Conservation (phyloP, 2,329 filamentous ascomycete genomes). For the Cercospora brassicicola region DNA sequence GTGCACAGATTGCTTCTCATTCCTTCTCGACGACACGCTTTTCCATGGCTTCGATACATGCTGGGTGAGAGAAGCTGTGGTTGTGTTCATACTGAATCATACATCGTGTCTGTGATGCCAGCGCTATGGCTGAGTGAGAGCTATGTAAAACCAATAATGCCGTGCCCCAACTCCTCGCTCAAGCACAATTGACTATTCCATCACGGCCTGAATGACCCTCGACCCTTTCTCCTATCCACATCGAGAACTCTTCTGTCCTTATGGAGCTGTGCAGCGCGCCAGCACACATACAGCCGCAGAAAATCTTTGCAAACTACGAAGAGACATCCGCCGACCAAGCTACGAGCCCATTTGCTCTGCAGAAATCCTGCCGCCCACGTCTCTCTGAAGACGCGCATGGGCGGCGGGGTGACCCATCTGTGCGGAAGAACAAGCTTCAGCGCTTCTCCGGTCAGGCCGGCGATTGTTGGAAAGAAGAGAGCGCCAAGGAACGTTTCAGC, state of each 20-base stretch:
- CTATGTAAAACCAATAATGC: background rate
- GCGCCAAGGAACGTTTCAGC: conserved; percentile 65
- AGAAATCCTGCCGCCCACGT: conserved; percentile 52
- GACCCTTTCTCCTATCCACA: conserved; percentile 29
- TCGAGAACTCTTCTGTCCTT: conserved; percentile 48
- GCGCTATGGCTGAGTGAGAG: background rate
- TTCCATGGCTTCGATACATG: background rate
- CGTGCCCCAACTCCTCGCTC: conserved; percentile 9
- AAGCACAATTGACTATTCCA: background rate
- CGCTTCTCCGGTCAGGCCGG: conserved; percentile 73
- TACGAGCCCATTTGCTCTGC: conserved; percentile 84
- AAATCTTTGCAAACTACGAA: conserved; percentile 81
- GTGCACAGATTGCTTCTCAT: background rate
- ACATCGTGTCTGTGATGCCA: background rate
- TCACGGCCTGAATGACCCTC: conserved; percentile 3
- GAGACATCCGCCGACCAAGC: conserved; percentile 80
- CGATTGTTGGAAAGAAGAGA: conserved; percentile 78
- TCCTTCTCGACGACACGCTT: background rate
- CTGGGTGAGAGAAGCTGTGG: background rate
- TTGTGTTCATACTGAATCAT: background rate
- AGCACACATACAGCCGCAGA: conserved; percentile 59
- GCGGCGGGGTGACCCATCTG: conserved; percentile 60
- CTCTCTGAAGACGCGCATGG: conserved; percentile 8
- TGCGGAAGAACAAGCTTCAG: conserved; percentile 68
- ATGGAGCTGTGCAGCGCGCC: conserved; percentile 53